Evolutionary conservation across 1,139 yeast species (phyloP), one percentile per base, ranked within the genome.

Genomic region (Magnusiomyces paraingens): DNA sequence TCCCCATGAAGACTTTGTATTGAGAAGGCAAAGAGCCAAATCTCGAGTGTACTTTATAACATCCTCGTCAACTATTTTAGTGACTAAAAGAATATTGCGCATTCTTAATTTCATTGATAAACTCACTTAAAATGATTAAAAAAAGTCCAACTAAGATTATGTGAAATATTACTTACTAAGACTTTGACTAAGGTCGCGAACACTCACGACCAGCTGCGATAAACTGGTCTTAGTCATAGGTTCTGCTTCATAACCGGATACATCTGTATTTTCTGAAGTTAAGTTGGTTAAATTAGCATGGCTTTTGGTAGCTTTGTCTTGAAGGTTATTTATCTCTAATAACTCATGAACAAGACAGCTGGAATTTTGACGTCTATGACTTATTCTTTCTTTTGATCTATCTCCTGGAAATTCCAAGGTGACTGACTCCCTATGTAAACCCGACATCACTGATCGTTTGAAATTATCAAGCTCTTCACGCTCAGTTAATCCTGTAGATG

Each of bases 41-140:
- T 79, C 80, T 49, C 79, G 65, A 0, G 90, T 82, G 58, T 79
- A 70, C 52, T 71, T 71, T 18, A 82, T 77, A 41, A 86, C 77
- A 29, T 80, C 74, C 53, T 77, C 73, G 65, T 85, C 93, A 59
- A 82, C 74, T 2, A 87, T 81, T 67, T 85, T 85, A 47, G 90
- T 80, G n/a, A 84, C 80, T 22, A 85, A 75, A 76, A 85, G 74
- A 47, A 85, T 77, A 32, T 82, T 79, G 51, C 73, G 68, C 41
- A 83, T 83, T 56, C 79, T 79, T 52, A 84, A 70, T 58, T 81
- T 83, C 62, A 85, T 81, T 14, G 84, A 66, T 17, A 72, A 65
- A 44, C 65, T 63, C 59, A 64, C 66, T 62, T 35, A 14, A 1
- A 43, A 36, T 35, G 2, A 18, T 3, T 44, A 22, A 44, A 10